Evolutionary conservation across 2,329 filamentous ascomycete genomes (phyloP), one percentile per base, ranked within the genome.

Genomic region (Trichophyton benhamiae): DNA sequence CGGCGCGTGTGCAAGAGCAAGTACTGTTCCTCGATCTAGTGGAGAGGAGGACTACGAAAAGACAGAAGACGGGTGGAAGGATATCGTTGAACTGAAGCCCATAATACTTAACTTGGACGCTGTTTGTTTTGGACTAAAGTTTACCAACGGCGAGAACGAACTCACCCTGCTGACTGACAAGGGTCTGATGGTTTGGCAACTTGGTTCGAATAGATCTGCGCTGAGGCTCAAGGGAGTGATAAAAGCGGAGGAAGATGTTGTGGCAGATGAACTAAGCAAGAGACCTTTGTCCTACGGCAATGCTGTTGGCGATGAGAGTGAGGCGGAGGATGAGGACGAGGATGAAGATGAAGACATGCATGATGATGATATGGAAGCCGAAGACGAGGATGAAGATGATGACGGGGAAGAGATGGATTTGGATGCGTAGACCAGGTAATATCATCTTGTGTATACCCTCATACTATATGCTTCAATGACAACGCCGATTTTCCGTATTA

Each of bases 81-180:
- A 55, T 8, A 38, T 68, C 25, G 67, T 72, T 27, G 68, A 71
- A 52, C 61, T 76, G 53, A 68, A 65, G 38, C 73, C 74, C 0
- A 66, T 73, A 46, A 63, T 71, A 3, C 64, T 76, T 17, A 65
- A 68, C 2, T 60, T 73, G 46, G 68, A 72, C 52, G 75, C 73
- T 1, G 75, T 77, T 17, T 75, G 72, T 61, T 75, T 71, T 52
- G 69, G 72, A 59, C 57, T 76, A 52, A 62, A 63, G 15, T 76
- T 77, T 63, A 68, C 66, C 11, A 25, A 33, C 4, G 63, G 66
- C 2, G 60, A 65, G 63, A 66, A 77, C 61, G 72, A 76, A 61
- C 63, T 78, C 25, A 58, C 75, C 62, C 72, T 71, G 7, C 65
- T 77, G 58, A 77, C 76, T 11, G 76, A 77, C 65, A 70, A 71